Evolutionary conservation across 768 basidiomycete species (phyloP).

Genomic region (Arthromyces matolae): DNA sequence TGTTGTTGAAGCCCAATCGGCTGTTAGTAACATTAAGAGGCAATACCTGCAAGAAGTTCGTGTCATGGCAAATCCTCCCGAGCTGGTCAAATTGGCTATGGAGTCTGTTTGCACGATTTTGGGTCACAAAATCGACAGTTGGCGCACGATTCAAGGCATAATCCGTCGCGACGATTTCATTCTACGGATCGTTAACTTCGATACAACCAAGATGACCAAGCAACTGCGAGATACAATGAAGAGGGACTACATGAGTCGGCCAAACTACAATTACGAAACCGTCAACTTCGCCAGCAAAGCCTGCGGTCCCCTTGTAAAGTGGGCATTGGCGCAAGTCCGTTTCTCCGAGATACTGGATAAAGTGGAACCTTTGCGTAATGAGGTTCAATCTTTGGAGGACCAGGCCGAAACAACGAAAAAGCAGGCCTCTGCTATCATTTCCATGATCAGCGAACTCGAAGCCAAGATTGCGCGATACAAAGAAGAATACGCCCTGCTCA

Average conservation of each 20-base stretch:
- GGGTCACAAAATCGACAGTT: constrained; percentile 94
- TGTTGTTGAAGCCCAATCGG: constrained; percentile 89
- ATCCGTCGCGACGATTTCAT: constrained; percentile 98
- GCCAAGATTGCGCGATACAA: constrained; percentile 91
- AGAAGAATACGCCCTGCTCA: constrained; percentile 94
- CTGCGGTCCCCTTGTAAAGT: constrained; percentile 96
- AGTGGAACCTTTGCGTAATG: constrained; percentile 93
- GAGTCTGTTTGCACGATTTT: constrained; percentile 96
- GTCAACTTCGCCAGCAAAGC: constrained; percentile 95
- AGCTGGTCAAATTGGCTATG: constrained; percentile 97
- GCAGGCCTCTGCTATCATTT: constrained; percentile 84
- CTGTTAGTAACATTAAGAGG: constrained; percentile 95
- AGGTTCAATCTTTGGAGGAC: constrained; percentile 87
- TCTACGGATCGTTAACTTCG: constrained; percentile 91
- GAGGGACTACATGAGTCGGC: constrained; percentile 85
- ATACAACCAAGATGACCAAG: constrained; percentile 90
- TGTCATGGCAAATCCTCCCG: constrained; percentile 97
- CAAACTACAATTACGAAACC: constrained; percentile 91
- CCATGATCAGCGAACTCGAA: constrained; percentile 91
- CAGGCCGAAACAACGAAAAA: constrained; percentile 96
- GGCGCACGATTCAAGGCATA: constrained; percentile 93
- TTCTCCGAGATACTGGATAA: constrained; percentile 98
- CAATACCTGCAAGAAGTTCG: constrained; percentile 96
- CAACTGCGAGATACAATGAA: constrained; percentile 87
- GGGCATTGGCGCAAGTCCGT: constrained; percentile 94